These are phyloP conservation scores for Nyssa sinensis DNA, from an alignment of 148 eudicot genomes.

Conservation along the genomic window DNA sequence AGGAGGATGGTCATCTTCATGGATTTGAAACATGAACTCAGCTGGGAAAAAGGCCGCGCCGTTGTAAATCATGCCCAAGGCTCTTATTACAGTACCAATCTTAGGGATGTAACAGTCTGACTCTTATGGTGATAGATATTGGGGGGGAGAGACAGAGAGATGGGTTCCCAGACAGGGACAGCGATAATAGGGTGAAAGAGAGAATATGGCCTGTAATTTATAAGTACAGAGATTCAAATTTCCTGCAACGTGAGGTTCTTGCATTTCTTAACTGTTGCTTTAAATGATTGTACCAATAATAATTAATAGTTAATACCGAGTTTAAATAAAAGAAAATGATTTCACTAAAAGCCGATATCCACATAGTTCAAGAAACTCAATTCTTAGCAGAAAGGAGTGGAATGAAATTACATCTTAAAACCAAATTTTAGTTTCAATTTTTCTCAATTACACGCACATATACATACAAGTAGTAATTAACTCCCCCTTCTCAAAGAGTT, in stretches of 20 bases:
- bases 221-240: constrained; percentile 6
- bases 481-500: too few species aligned
- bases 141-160: background rate
- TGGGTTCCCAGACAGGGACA: background rate
- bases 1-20: background rate
- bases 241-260: constrained; percentile 23
- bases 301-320: too few species aligned
- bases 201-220: background rate
- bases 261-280: constrained; percentile 1
- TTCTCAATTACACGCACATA: too few species aligned
- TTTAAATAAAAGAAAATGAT: too few species aligned
- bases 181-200: constrained; percentile 16
- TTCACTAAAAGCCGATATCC: too few species aligned
- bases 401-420: too few species aligned
- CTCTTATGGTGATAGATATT: too few species aligned
- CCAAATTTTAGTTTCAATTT: too few species aligned
- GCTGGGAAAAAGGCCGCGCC: constrained; percentile 16
- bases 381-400: too few species aligned
- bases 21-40: constrained; percentile 14
- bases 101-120: background rate
- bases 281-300: background rate
- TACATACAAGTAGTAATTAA: too few species aligned
- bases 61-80: background rate
- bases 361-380: too few species aligned
- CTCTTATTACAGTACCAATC: background rate